Conservation (phyloP, 306 rosid genomes). For the Pyrus pyrifolia region DNA sequence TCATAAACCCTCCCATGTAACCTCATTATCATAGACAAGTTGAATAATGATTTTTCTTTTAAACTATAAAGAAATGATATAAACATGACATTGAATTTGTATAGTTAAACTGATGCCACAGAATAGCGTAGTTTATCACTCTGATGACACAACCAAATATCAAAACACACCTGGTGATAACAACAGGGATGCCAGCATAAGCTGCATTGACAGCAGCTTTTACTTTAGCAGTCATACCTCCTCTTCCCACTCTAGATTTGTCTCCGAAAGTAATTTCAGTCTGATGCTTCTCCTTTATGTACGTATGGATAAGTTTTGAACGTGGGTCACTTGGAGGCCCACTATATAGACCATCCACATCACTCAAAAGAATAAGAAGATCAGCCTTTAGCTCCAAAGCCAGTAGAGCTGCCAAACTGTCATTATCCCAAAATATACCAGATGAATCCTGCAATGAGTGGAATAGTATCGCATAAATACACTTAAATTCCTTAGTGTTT, state of each 20-base stretch:
- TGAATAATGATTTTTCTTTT: not conserved
- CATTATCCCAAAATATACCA: slow-evolving; percentile 99
- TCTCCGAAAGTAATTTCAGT: slow-evolving; percentile 93
- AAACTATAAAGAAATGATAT: not conserved
- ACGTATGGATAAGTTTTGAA: slow-evolving; percentile 86
- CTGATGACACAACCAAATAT: not conserved
- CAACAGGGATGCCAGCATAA: slow-evolving; percentile 87
- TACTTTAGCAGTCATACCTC: slow-evolving; percentile 99
- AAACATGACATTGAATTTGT: not conserved
- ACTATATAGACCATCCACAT: slow-evolving; percentile 89
- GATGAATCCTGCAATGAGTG: slow-evolving; percentile 73
- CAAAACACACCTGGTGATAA: slow-evolving; percentile 72
- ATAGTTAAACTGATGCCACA: not conserved
- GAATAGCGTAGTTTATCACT: not conserved
- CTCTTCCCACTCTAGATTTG: slow-evolving; percentile 97
- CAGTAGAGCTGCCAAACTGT: slow-evolving; percentile 94
- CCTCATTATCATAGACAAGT: not conserved
- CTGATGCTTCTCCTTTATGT: slow-evolving; percentile 83
- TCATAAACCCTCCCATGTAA: not conserved
- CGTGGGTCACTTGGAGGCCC: slow-evolving; percentile 97
- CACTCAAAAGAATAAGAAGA: slow-evolving; percentile 92
- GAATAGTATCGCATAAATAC: not conserved
- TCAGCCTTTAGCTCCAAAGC: slow-evolving; percentile 96
- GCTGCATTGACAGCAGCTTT: slow-evolving; percentile 91
- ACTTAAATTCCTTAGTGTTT: not conserved